phyloP scores from a whole-genome alignment of 208 protist genomes.

The Trypanosoma brucei region DNA sequence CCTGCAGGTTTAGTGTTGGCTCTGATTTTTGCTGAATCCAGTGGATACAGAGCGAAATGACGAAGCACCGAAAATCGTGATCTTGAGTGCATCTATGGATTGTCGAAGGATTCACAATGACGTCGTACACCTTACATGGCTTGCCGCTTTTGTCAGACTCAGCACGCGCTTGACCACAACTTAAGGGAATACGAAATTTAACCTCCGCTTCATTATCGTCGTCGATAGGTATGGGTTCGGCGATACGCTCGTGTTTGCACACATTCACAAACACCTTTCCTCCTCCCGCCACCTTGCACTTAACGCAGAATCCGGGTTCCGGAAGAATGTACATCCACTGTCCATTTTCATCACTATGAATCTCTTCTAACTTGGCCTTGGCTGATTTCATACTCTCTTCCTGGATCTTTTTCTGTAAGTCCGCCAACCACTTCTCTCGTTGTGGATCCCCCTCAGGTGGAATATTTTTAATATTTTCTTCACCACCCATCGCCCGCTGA shows the following conservation, averaged over 20 bases:
- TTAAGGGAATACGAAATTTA: slow-evolving; percentile 83
- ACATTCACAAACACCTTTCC: slow-evolving; percentile 90
- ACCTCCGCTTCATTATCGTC: slow-evolving; percentile 42
- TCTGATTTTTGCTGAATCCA: slow-evolving; percentile 90
- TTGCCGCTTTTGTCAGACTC: slow-evolving; percentile 81
- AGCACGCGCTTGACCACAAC: slow-evolving; percentile 76
- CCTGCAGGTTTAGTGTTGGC: slow-evolving; percentile 82
- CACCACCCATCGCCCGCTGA: slow-evolving; percentile 48
- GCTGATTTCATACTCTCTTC: slow-evolving; percentile 48
- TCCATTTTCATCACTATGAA: slow-evolving; percentile 83
- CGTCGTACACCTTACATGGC: slow-evolving; percentile 89
- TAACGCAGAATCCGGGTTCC: slow-evolving; percentile 82
- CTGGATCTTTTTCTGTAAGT: slow-evolving; percentile 66
- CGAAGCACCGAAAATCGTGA: slow-evolving; percentile 81
- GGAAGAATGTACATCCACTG: slow-evolving; percentile 88
- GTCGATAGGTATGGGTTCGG: slow-evolving; percentile 81
- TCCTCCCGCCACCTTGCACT: slow-evolving; percentile 54
- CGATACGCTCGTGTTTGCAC: slow-evolving; percentile 78
- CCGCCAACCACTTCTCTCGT: slow-evolving; percentile 65
- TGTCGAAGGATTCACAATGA: slow-evolving; percentile 83
- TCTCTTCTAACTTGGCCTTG: slow-evolving; percentile 70
- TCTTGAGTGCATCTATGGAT: slow-evolving; percentile 64
- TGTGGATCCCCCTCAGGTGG: slow-evolving; percentile 67
- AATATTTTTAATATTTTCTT: slow-evolving; percentile 50
- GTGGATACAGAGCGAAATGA: slow-evolving; percentile 84